Conservation (phyloP, 257 asterid genomes). For the Solanum arcanum region DNA sequence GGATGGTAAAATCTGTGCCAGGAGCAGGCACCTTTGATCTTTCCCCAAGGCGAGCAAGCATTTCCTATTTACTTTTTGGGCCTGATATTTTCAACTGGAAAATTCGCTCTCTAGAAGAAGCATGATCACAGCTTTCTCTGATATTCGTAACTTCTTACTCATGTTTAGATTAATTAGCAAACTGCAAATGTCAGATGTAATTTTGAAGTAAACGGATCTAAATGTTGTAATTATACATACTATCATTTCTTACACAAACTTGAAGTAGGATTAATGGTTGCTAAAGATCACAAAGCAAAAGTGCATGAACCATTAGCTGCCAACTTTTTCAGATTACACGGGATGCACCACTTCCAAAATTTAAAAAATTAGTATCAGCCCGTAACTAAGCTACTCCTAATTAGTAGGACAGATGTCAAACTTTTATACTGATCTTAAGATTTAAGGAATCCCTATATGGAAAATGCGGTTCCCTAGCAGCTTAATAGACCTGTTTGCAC, state of each 20-base stretch:
- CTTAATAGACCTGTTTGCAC: not conserved
- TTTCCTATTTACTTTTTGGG: not conserved
- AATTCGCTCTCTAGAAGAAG: not conserved
- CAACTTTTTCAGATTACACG: not conserved
- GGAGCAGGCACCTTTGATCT: not conserved
- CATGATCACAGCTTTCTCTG: not conserved
- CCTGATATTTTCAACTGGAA: not conserved
- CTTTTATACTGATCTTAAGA: not conserved
- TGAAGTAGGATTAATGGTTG: not conserved
- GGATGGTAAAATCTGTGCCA: not conserved
- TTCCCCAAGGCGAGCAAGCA: not conserved
- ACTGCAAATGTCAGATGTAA: not conserved
- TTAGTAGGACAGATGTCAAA: not conserved
- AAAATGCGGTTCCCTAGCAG: not conserved
- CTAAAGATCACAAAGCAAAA: not conserved
- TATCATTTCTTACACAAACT: not conserved
- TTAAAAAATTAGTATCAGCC: not conserved
- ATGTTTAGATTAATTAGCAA: not conserved
- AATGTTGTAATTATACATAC: not conserved
- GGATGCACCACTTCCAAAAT: not conserved
- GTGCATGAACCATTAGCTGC: not conserved
- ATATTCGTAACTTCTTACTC: not conserved
- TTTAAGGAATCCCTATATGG: not conserved
- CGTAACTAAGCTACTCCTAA: not conserved
- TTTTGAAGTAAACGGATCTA: not conserved